phyloP scores from a whole-genome alignment of 331 rosid species.

The Quercus tomentella region DNA sequence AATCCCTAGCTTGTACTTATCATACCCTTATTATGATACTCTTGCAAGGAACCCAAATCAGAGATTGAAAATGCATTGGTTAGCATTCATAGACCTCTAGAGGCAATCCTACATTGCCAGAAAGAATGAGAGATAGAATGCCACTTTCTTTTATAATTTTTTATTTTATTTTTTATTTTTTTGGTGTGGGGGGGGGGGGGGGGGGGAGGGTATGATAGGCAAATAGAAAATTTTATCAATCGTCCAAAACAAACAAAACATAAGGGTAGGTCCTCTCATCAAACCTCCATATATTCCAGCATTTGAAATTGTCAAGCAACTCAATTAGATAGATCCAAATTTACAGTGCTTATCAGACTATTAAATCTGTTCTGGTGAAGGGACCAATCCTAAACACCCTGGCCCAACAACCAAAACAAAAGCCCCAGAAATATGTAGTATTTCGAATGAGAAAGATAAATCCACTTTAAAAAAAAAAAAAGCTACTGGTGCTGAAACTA shows the following conservation, averaged over 20 bases:
- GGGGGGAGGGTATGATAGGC: not conserved
- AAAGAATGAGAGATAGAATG: not conserved
- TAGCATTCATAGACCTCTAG: not conserved
- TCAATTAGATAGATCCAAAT: conserved; percentile 25
- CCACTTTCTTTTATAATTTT: no score
- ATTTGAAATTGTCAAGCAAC: conserved; percentile 16
- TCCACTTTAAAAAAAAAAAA: conserved; percentile 12
- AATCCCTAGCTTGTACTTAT: not conserved
- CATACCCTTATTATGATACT: not conserved
- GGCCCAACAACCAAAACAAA: conserved; percentile 18
- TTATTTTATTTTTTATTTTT: not conserved
- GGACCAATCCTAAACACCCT: conserved; percentile 11
- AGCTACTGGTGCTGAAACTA: conserved; percentile 23
- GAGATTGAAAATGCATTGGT: not conserved
- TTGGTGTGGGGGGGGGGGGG: no score
- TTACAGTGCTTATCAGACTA: conserved; percentile 20
- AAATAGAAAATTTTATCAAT: not conserved
- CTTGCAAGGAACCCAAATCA: not conserved
- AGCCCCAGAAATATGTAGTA: conserved; percentile 18
- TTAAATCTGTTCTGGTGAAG: conserved; percentile 1
- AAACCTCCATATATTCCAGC: not conserved
- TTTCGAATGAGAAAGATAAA: conserved; percentile 22
- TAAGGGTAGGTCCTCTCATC: not conserved
- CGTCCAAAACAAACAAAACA: not conserved
- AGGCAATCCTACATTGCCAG: not conserved